Evolutionary conservation across 208 protist species (phyloP).

Genomic region (Crithidia acanthocephali): DNA sequence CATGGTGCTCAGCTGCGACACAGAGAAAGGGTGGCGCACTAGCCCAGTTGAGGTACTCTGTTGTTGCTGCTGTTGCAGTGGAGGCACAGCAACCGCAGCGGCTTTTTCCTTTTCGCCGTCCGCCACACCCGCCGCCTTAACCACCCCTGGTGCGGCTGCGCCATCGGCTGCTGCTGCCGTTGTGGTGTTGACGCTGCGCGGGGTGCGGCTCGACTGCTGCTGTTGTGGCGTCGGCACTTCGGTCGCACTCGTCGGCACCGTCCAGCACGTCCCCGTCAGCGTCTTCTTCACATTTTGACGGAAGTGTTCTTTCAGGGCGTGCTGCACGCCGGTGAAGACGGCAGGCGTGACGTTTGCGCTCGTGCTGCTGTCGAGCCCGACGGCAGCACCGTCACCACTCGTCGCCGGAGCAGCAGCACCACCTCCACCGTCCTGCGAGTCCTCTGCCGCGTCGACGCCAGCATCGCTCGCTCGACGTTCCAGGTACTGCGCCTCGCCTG

Average conservation of each 20-base stretch:
- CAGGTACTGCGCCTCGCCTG: not conserved
- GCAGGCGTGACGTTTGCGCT: conserved; percentile 14
- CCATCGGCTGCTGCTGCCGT: not conserved
- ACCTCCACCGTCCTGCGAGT: not conserved
- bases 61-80: conserved; percentile 11
- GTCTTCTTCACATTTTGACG: conserved; percentile 29
- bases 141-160: too few relatives aligned
- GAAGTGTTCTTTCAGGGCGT: conserved; percentile 35
- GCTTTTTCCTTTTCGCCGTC: not conserved
- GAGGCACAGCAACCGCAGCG: not conserved
- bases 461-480: not conserved
- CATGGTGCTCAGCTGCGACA: not conserved
- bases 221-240: conserved; percentile 9
- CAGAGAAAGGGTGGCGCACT: conserved; percentile 1
- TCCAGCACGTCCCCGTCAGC: conserved; percentile 7
- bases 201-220: conserved; percentile 9
- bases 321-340: conserved; percentile 32
- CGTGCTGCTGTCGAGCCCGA: not conserved
- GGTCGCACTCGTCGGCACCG: not conserved
- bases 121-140: not conserved
- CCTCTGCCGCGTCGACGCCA: not conserved
- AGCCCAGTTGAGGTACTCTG: not conserved
- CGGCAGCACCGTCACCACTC: not conserved
- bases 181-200: conserved; percentile 2
- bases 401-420: not conserved